Conservation (phyloP, 306 rosid genomes). For the Cucumis melo region DNA sequence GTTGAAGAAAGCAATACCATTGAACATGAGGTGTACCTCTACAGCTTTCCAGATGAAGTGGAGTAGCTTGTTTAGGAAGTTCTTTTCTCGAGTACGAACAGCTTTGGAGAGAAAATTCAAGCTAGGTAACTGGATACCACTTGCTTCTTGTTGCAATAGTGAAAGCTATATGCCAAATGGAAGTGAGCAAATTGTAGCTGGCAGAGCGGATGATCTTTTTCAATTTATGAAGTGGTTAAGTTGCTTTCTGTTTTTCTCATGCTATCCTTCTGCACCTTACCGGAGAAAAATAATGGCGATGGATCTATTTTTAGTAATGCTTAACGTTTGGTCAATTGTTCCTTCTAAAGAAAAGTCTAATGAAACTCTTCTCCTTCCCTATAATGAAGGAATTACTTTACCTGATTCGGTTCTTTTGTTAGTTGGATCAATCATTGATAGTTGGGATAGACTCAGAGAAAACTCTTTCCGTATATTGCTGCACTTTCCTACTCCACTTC, state of each 20-base stretch:
- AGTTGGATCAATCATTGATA: slow-evolving; percentile 87
- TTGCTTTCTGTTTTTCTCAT: slow-evolving; percentile 80
- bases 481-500: slow-evolving; percentile 86
- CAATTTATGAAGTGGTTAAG: slow-evolving; percentile 92
- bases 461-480: slow-evolving; percentile 73
- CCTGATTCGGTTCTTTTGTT: slow-evolving; percentile 69
- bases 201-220: slow-evolving; percentile 71
- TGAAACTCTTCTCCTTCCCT: slow-evolving; percentile 47
- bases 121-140: slow-evolving; percentile 74
- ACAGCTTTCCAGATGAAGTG: slow-evolving; percentile 98
- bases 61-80: slow-evolving; percentile 84
- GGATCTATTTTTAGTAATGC: slow-evolving; percentile 73
- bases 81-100: slow-evolving; percentile 84
- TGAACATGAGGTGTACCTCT: slow-evolving; percentile 92
- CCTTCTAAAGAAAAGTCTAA: slow-evolving; percentile 28
- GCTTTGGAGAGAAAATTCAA: slow-evolving; percentile 86
- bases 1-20: slow-evolving; percentile 76
- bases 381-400: slow-evolving; percentile 56
- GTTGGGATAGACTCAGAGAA: slow-evolving; percentile 97
- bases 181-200: slow-evolving; percentile 22
- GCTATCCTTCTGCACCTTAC: slow-evolving; percentile 97
- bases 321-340: slow-evolving; percentile 67
- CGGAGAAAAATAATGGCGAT: slow-evolving; percentile 95
- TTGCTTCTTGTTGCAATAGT: slow-evolving; percentile 13
- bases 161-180: slow-evolving; percentile 24